Evolutionary conservation across 2,329 filamentous ascomycete genomes (phyloP).

Genomic region (Gnomoniopsis sp.): DNA sequence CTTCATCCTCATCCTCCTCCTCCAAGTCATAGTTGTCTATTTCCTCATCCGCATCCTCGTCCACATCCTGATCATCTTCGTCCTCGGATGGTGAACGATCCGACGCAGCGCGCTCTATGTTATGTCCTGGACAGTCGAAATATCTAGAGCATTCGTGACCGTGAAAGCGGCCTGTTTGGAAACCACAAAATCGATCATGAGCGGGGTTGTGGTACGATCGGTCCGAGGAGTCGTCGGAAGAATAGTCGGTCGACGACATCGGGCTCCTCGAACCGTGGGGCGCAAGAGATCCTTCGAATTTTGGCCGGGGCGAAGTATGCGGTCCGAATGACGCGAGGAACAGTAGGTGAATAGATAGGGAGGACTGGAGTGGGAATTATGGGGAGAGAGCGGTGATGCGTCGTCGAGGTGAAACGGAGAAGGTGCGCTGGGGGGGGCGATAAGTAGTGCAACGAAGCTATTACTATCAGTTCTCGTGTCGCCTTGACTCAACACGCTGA

Average conservation of each 20-base stretch:
- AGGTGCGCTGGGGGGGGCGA: no score
- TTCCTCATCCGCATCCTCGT: constrained; percentile 15
- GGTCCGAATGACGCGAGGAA: background rate
- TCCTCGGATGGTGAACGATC: constrained; percentile 24
- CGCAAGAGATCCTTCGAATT: constrained; percentile 1
- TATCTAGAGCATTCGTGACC: constrained; percentile 44
- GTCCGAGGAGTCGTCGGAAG: constrained; percentile 11
- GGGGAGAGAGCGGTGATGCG: no score
- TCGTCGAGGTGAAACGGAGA: no score
- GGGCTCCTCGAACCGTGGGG: constrained; percentile 1
- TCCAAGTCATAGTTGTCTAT: background rate
- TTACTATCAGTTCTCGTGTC: no score
- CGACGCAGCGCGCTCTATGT: constrained; percentile 32
- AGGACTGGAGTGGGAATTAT: background rate
- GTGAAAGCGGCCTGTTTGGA: constrained; percentile 35
- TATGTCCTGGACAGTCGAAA: constrained; percentile 47
- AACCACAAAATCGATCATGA: constrained; percentile 30
- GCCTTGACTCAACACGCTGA: no score
- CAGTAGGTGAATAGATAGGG: background rate
- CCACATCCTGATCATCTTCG: constrained; percentile 19
- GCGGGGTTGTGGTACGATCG: background rate
- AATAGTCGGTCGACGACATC: constrained; percentile 17
- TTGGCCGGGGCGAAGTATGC: constrained; percentile 2
- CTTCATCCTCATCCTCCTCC: constrained; percentile 3
- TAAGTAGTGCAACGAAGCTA: no score